A percentile compares a stretch with the other conserved stretches of the same genome.
These are phyloP conservation scores for Theileria parva DNA, from an alignment of 169 alveolate genomes.

Conservation along the genomic window DNA sequence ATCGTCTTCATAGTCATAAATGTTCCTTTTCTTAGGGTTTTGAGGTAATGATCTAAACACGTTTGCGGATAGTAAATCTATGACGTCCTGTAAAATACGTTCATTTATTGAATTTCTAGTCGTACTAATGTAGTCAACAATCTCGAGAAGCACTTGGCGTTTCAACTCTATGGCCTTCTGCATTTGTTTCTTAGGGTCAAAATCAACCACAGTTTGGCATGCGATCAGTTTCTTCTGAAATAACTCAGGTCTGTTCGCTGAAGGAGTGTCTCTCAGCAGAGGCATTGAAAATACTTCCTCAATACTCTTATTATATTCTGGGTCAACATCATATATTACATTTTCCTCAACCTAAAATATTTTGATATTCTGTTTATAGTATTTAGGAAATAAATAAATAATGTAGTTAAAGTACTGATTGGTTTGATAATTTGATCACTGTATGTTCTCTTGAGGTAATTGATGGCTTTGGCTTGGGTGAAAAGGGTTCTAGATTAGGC, in stretches of 20 bases:
- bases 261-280: constrained; percentile 73
- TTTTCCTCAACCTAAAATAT: not conserved
- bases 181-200: constrained; percentile 50
- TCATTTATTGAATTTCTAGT: constrained; percentile 79
- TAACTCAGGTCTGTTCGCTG: constrained; percentile 71
- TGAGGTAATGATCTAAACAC: constrained; percentile 72
- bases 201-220: constrained; percentile 79
- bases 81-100: constrained; percentile 77
- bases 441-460: constrained; percentile 11
- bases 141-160: constrained; percentile 83
- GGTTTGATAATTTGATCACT: constrained; percentile 16
- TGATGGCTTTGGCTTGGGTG: not conserved
- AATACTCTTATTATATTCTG: constrained; percentile 23
- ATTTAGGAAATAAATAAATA: not conserved
- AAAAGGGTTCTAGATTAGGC: not conserved
- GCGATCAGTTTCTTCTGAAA: constrained; percentile 82
- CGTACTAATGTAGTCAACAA: constrained; percentile 80
- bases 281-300: constrained; percentile 73
- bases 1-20: constrained; percentile 81
- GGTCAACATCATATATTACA: not conserved
- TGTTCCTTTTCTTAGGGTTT: constrained; percentile 10
- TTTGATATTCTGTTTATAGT: not conserved
- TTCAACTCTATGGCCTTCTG: constrained; percentile 80
- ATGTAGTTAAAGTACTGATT: not conserved
- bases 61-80: constrained; percentile 79